A percentile compares a stretch with the other conserved stretches of the same genome.
Evolutionary conservation across 345 rosid species (phyloP).

Genomic region (Carallia brachiata): DNA sequence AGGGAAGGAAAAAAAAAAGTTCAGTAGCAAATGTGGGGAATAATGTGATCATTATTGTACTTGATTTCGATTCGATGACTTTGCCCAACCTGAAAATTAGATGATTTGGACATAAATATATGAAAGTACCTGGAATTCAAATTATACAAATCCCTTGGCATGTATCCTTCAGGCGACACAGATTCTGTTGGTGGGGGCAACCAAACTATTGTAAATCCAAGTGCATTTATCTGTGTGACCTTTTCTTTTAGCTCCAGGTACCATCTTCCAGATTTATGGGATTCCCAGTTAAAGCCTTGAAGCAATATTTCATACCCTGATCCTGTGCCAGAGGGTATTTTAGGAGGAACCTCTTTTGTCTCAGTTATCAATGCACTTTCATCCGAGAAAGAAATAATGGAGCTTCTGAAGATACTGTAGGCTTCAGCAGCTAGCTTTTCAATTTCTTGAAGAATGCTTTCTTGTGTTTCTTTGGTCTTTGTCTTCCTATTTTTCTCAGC

Average conservation of each 20-base stretch:
- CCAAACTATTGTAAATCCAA: slow-evolving; percentile 91
- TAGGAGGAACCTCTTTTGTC: slow-evolving; percentile 38
- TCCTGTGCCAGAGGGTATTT: slow-evolving; percentile 72
- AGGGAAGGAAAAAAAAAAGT: background rate
- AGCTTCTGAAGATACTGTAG: slow-evolving; percentile 83
- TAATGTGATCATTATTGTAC: background rate
- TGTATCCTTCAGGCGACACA: slow-evolving; percentile 98
- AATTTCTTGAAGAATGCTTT: slow-evolving; percentile 85
- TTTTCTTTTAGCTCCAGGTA: slow-evolving; percentile 71
- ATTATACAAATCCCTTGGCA: slow-evolving; percentile 91
- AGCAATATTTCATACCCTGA: slow-evolving; percentile 83
- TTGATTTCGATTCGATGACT: slow-evolving; percentile 5
- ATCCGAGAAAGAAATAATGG: slow-evolving; percentile 56
- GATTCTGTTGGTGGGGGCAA: slow-evolving; percentile 97
- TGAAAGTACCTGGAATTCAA: slow-evolving; percentile 75
- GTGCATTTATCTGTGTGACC: slow-evolving; percentile 63
- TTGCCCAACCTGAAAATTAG: slow-evolving; percentile 3
- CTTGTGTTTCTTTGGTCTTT: slow-evolving; percentile 70
- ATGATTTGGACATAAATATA: background rate
- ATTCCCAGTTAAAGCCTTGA: slow-evolving; percentile 99
- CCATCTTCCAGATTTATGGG: slow-evolving; percentile 88
- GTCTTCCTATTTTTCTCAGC: slow-evolving; percentile 48
- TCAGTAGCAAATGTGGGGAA: background rate
- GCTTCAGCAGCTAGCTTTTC: slow-evolving; percentile 99
- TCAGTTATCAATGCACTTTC: slow-evolving; percentile 46